These are phyloP conservation scores for Aspergillus ostianus DNA, from an alignment of 495 filamentous ascomycete genomes.

Conservation along the genomic window DNA sequence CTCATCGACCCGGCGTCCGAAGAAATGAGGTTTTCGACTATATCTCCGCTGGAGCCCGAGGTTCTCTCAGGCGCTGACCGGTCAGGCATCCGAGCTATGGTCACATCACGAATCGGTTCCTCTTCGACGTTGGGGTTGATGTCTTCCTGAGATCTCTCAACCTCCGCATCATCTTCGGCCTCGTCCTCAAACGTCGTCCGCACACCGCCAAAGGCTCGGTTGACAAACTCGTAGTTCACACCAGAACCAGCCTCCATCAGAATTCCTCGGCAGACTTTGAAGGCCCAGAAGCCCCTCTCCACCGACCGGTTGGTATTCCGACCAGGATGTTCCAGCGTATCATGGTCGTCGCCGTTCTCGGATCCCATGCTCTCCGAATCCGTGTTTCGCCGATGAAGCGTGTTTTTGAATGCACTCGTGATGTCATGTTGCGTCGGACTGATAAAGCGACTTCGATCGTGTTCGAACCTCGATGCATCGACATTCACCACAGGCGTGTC, in stretches of 20 bases:
- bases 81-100: conserved; percentile 18
- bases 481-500: conserved; percentile 52
- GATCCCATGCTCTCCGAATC: conserved; percentile 40
- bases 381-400: conserved; percentile 51
- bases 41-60: background rate
- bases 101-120: conserved; percentile 34
- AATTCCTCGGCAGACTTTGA: conserved; percentile 60
- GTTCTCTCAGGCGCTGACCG: background rate
- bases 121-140: conserved; percentile 43
- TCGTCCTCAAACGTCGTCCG: conserved; percentile 37
- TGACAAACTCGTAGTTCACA: conserved; percentile 57
- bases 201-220: conserved; percentile 62
- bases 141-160: conserved; percentile 45
- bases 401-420: conserved; percentile 54
- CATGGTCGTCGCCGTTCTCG: conserved; percentile 25
- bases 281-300: conserved; percentile 57
- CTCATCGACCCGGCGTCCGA: conserved; percentile 1
- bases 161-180: conserved; percentile 34
- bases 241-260: conserved; percentile 59
- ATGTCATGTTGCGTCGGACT: conserved; percentile 57
- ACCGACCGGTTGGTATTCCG: conserved; percentile 38
- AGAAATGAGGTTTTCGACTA: background rate
- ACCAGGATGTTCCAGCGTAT: conserved; percentile 21
- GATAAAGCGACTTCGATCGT: conserved; percentile 49
- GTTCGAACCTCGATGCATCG: conserved; percentile 59